A percentile compares a stretch with the other conserved stretches of the same genome.
phyloP scores from a whole-genome alignment of 2,329 filamentous ascomycete species.

The Zymoseptoria brevis region DNA sequence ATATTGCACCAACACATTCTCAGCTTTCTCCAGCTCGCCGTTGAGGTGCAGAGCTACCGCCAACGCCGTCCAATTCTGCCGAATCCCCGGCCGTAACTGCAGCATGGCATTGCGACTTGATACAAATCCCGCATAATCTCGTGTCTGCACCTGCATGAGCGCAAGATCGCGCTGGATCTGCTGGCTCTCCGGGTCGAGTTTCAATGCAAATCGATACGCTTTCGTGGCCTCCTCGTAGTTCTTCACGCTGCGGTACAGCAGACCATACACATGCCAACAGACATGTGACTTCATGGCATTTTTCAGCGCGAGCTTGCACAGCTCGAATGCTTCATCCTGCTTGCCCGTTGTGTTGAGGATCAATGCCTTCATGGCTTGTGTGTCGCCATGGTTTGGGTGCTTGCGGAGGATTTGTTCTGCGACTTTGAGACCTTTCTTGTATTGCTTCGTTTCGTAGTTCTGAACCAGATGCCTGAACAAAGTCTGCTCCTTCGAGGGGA shows the following conservation, averaged over 20 bases:
- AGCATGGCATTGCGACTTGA: conserved; percentile 84
- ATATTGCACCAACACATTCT: conserved; percentile 83
- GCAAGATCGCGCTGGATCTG: conserved; percentile 94
- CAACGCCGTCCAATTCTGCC: conserved; percentile 96
- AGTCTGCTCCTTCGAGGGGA: conserved; percentile 81
- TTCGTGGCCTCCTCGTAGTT: conserved; percentile 99
- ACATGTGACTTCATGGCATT: conserved; percentile 99
- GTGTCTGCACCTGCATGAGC: conserved; percentile 89
- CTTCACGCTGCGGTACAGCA: conserved; percentile 87
- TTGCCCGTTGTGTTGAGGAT: conserved; percentile 91
- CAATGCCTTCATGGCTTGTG: conserved; percentile 96
- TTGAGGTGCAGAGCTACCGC: conserved; percentile 86
- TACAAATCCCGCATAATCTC: conserved; percentile 89
- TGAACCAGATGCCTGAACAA: conserved; percentile 93
- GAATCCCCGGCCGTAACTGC: conserved; percentile 67
- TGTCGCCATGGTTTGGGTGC: conserved; percentile 92
- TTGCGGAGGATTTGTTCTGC: conserved; percentile 96
- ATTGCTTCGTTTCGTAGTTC: conserved; percentile 96
- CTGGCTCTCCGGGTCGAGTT: conserved; percentile 83
- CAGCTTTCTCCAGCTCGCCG: conserved; percentile 78
- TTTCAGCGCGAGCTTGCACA: conserved; percentile 85
- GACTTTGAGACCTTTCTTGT: conserved; percentile 84
- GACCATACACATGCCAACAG: conserved; percentile 97
- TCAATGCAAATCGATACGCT: conserved; percentile 93
- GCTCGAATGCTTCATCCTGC: conserved; percentile 83